Evolutionary conservation across 2,329 filamentous ascomycete species (phyloP), one percentile per base, ranked within the genome.

Genomic region (Diaporthe nobilis): DNA sequence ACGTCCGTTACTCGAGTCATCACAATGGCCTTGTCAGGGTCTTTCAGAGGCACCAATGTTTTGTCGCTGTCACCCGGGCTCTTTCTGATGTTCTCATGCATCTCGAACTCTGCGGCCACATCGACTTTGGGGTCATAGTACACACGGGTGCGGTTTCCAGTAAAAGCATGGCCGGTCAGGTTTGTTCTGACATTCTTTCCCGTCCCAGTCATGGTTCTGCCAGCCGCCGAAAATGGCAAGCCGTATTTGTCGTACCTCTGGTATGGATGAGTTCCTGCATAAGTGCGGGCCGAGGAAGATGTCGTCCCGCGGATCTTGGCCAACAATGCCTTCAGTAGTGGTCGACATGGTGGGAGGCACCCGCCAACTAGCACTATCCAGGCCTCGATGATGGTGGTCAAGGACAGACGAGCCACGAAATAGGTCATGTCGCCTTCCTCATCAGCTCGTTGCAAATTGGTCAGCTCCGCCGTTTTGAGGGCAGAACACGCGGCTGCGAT

Each of bases 281-380:
- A 67, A 4, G 44, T 67, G 44, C 28, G 44, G 17, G 44, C 31
- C n/a, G 58, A 28, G n/a, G 55, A 34, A 20, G 57, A 12, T 1
- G 20, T 22, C 3, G 22, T 15, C 17, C 72, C 60, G 7, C 58
- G 47, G 34, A 73, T 51, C 34, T 31, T 67, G 20, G 20, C 31
- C 39, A 49, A 9, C 10, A 67, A 25, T 57, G 34, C 17, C 49
- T 55, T 67, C 49, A 67, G 13, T 4, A 73, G 28, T 12, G 60
- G 60, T 25, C 72, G 72, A 39, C 61, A 55, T 5, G 72, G 34
- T 25, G 72, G 72, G 13, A 73, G 37, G 25, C 72, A 73, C 20
- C 72, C 60, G 12, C 61, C 72, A 13, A 73, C 17, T n/a, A 73
- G 72, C 25, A 73, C 72, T 42, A 67, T 67, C 72, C 72, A 73